phyloP scores from a whole-genome alignment of 257 asterid species.

The Pogostemon cablin region DNA sequence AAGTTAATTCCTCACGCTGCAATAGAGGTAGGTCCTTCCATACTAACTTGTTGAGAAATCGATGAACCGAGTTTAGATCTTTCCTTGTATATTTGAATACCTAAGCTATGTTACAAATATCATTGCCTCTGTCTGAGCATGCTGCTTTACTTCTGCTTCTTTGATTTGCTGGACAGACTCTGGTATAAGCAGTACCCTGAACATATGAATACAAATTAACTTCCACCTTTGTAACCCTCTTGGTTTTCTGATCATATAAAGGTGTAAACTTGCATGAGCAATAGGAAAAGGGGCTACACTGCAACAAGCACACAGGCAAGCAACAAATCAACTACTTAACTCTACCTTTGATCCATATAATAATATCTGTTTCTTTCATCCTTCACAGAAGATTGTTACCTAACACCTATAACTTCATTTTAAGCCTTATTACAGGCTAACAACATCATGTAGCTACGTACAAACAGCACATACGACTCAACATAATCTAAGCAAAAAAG shows the following conservation, averaged over 20 bases:
- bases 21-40: slow-evolving; percentile 44
- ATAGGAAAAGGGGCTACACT: neutral
- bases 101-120: slow-evolving; percentile 39
- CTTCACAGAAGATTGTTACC: neutral
- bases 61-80: slow-evolving; percentile 21
- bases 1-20: slow-evolving; percentile 52
- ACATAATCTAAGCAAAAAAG: neutral
- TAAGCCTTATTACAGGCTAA: neutral
- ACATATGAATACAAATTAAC: slow-evolving; percentile 36
- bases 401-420: neutral
- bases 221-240: slow-evolving; percentile 93
- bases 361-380: neutral
- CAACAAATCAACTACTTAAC: neutral
- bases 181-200: slow-evolving; percentile 88
- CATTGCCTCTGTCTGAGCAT: slow-evolving; percentile 28
- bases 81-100: slow-evolving; percentile 29
- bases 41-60: slow-evolving; percentile 29
- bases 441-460: neutral
- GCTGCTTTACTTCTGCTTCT: slow-evolving; percentile 80
- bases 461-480: too few species aligned
- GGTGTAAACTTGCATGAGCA: slow-evolving; percentile 3
- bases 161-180: slow-evolving; percentile 62
- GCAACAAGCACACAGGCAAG: neutral
- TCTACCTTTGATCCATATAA: too few species aligned
- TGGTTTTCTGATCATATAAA: slow-evolving; percentile 64